Percentiles rank a stretch among this genome's conserved stretches.
Conservation (phyloP, 2,329 filamentous ascomycete species). For the Penicillium oxalicum region DNA sequence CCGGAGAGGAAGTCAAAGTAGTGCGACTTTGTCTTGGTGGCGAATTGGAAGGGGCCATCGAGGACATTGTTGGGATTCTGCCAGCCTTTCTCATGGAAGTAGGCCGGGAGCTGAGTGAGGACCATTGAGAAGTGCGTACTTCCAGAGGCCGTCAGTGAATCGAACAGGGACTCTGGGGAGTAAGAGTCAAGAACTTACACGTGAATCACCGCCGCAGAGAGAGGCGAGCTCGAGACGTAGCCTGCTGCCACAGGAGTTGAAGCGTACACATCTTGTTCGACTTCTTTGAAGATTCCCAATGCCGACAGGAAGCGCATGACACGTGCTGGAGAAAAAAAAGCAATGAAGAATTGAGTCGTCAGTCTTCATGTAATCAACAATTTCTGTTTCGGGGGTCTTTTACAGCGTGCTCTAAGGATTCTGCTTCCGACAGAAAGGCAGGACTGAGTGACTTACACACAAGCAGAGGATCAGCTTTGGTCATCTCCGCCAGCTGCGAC, state of each 20-base stretch:
- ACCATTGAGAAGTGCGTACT: too few relatives aligned
- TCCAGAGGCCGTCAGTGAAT: too few relatives aligned
- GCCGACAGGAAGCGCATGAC: background rate
- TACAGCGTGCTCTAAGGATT: too few relatives aligned
- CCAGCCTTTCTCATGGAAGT: background rate
- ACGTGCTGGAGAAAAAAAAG: background rate
- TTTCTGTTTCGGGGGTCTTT: too few relatives aligned
- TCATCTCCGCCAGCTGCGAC: background rate
- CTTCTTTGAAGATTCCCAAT: background rate
- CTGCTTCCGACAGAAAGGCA: too few relatives aligned
- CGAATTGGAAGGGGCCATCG: background rate
- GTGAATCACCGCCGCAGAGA: slow-evolving; percentile 13
- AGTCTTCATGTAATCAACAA: too few relatives aligned
- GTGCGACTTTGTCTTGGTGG: slow-evolving; percentile 5
- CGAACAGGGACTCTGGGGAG: too few relatives aligned
- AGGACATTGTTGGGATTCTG: background rate
- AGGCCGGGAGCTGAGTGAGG: background rate
- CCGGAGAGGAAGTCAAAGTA: slow-evolving; percentile 6
- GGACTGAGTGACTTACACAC: background rate
- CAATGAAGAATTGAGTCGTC: too few relatives aligned
- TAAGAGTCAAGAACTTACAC: background rate
- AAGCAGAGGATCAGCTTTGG: background rate
- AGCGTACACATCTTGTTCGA: background rate
- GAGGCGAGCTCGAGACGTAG: slow-evolving; percentile 11
- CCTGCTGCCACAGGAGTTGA: slow-evolving; percentile 5